A percentile compares a stretch with the other conserved stretches of the same genome.
Evolutionary conservation across 306 rosid genomes (phyloP).

Genomic region (Acmispon strigosus): DNA sequence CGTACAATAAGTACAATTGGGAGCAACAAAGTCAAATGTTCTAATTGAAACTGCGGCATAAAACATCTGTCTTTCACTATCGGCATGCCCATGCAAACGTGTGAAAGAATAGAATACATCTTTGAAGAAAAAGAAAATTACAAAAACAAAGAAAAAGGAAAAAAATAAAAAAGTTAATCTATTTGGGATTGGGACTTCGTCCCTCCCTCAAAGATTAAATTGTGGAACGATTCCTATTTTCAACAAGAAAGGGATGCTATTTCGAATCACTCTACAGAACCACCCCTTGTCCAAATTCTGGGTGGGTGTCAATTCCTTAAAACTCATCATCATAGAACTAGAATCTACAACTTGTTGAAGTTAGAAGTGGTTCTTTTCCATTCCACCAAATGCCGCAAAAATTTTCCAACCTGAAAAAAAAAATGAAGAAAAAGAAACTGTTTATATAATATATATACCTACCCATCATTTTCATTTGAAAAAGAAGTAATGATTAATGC

Average conservation of each 20-base stretch:
- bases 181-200: conserved; percentile 4
- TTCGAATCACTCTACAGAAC: not conserved
- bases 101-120: conserved; percentile 17
- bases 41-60: conserved; percentile 6
- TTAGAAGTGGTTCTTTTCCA: conserved; percentile 42
- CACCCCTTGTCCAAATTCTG: conserved; percentile 35
- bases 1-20: conserved; percentile 27
- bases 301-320: conserved; percentile 22
- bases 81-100: conserved; percentile 39
- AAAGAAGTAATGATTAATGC: not conserved
- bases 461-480: not conserved
- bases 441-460: not conserved
- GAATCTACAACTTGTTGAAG: conserved; percentile 21
- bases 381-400: conserved; percentile 66
- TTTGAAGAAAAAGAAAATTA: not conserved
- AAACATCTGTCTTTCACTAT: conserved; percentile 34
- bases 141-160: not conserved
- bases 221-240: conserved; percentile 27
- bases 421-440: not conserved
- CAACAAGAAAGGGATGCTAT: conserved; percentile 15
- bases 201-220: conserved; percentile 20
- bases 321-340: conserved; percentile 11
- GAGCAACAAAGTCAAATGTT: conserved; percentile 11
- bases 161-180: conserved; percentile 4
- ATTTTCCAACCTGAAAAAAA: conserved; percentile 57